Evolutionary conservation across 768 basidiomycete genomes (phyloP), one percentile per base, ranked within the genome.

Genomic region (Pulveroboletus ravenelii): DNA sequence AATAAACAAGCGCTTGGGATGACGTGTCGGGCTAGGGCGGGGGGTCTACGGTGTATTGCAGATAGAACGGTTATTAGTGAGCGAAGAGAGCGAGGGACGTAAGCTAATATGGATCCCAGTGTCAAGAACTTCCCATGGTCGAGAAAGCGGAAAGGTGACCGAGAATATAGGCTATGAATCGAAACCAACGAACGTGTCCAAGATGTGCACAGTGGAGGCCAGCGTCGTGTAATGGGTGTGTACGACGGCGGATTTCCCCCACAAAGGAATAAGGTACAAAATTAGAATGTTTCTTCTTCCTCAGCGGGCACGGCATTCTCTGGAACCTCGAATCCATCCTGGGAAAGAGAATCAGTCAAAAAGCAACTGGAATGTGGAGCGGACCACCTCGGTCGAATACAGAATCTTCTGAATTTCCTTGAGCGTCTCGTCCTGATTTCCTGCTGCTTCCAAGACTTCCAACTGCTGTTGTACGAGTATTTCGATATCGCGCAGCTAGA

Each of bases 291-390:
- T 72, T 91, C 88, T 70, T 92, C 89, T 67, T 93, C 89, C 47
- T 89, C 89, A 20, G 75, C 76, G 0, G 70, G 57, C 30, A 62
- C 75, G 30, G 60, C 68, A 40, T 53, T 75, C 8, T 91, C 89
- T 3, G 93, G 92, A 12, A 93, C 90, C 63, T 94, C 93, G 60
- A 94, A 94, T 47, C 93, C 93, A 12, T 94, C 93, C 93, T 95
- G 69, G 20, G 4, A 4, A 41, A 52, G 41, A 40, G 29, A 27
- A 52, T 60, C 13, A 53, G 59, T 35, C 44, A 45, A 41, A 27
- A 42, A 40, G 35, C 14, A 34, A 40, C 25, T 41, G 1, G 17
- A 20, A 10, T 27, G 17, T 20, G 40, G 43, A 69, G 80, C 10
- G 25, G n/a, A 49, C 17, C 56, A 93, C 95, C 83, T 96, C 93